phyloP scores from a whole-genome alignment of 768 basidiomycete genomes.

The Leccinum sublutescens region DNA sequence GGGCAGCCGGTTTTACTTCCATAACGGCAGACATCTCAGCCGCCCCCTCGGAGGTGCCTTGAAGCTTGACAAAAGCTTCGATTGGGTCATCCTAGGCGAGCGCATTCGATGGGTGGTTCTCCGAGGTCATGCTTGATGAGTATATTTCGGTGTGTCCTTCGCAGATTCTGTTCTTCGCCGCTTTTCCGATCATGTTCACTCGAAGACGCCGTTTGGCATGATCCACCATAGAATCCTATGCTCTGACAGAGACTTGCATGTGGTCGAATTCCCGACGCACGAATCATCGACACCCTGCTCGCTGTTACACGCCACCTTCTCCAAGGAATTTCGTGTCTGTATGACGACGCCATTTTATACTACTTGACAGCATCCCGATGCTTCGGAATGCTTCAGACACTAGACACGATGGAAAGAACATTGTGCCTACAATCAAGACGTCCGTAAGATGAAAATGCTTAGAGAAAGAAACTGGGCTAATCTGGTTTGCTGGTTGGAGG shows the following conservation, averaged over 20 bases:
- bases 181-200: slow-evolving; percentile 13
- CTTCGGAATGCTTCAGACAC: not conserved
- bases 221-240: not conserved
- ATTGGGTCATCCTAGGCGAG: not conserved
- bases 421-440: not conserved
- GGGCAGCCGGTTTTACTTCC: not conserved
- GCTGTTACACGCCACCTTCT: too few species aligned
- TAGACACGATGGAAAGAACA: not conserved
- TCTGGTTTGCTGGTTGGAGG: not conserved
- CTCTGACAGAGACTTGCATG: not conserved
- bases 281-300: not conserved
- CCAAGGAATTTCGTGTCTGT: too few species aligned
- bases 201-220: slow-evolving; percentile 7
- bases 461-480: not conserved
- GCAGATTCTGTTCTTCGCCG: slow-evolving; percentile 5
- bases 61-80: not conserved
- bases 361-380: not conserved
- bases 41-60: not conserved
- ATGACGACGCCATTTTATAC: not conserved
- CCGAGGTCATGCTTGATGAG: not conserved
- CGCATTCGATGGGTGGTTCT: not conserved
- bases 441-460: slow-evolving; percentile 1
- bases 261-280: not conserved
- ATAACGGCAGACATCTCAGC: not conserved
- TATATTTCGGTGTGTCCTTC: slow-evolving; percentile 1